These are phyloP conservation scores for Obelidium mucronatum DNA, from an alignment of 192 early-diverging fungal species.

Conservation along the genomic window DNA sequence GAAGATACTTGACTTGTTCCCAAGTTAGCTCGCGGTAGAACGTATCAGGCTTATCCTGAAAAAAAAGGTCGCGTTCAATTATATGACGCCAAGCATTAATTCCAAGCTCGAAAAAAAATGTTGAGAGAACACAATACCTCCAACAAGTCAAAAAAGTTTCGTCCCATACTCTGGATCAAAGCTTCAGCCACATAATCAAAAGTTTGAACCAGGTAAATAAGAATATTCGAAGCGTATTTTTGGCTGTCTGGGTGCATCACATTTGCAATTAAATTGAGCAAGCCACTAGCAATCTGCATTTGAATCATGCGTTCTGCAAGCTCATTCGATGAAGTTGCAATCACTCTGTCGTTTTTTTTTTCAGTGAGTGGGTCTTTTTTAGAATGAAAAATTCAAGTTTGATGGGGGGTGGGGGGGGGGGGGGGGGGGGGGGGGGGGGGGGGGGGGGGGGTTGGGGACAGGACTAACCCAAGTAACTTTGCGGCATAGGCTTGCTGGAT, in stretches of 20 bases:
- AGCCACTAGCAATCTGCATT: conserved; percentile 58
- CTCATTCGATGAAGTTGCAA: conserved; percentile 54
- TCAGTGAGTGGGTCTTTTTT: neutral
- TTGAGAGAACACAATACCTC: conserved; percentile 37
- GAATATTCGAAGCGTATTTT: conserved; percentile 57
- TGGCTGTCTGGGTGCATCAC: conserved; percentile 66
- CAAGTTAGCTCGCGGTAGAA: conserved; percentile 64
- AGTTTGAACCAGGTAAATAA: conserved; percentile 56
- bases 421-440: too few relatives aligned
- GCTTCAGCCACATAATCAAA: conserved; percentile 54
- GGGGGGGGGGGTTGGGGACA: neutral
- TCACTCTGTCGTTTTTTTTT: conserved; percentile 47
- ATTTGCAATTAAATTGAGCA: conserved; percentile 64
- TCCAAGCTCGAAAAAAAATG: neutral
- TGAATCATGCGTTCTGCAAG: conserved; percentile 65
- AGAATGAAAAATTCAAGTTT: neutral
- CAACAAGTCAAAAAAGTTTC: conserved; percentile 66
- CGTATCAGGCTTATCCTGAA: conserved; percentile 61
- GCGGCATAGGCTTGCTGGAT: conserved; percentile 70
- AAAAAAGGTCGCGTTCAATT: neutral
- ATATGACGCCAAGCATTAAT: neutral
- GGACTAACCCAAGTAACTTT: conserved; percentile 59
- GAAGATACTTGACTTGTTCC: conserved; percentile 66
- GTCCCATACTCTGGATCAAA: conserved; percentile 60
- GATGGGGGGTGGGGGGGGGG: too few relatives aligned